These are phyloP conservation scores for Trichoderma afroharzianum DNA, from an alignment of 2,329 filamentous ascomycete species.

Conservation along the genomic window DNA sequence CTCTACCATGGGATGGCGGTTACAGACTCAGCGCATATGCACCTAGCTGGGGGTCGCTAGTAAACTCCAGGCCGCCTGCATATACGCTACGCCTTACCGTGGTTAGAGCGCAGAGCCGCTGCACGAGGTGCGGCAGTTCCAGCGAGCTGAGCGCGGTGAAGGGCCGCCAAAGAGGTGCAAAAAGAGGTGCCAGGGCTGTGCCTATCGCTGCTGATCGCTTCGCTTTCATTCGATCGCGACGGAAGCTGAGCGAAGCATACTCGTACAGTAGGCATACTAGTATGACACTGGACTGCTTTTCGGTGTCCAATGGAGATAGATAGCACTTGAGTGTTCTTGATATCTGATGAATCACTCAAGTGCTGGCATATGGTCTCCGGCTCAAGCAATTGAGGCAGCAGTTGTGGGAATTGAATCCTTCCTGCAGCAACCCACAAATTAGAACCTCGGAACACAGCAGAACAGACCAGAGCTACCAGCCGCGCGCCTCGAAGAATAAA, in stretches of 20 bases:
- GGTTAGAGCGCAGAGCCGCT: slow-evolving; percentile 15
- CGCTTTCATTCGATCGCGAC: neutral
- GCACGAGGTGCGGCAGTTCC: slow-evolving; percentile 13
- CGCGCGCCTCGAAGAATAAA: neutral
- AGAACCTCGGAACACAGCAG: neutral
- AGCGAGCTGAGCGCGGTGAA: slow-evolving; percentile 7
- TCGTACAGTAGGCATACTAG: neutral
- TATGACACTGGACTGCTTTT: neutral
- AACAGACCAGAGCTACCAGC: neutral
- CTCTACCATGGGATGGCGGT: neutral
- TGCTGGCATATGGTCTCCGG: neutral
- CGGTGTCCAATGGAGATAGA: neutral
- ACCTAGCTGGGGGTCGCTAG: neutral
- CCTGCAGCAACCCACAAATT: neutral
- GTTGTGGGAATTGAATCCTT: neutral
- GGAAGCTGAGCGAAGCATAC: neutral
- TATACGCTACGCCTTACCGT: slow-evolving; percentile 4
- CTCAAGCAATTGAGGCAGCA: neutral
- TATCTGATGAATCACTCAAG: neutral
- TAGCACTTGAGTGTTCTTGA: no score
- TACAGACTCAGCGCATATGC: neutral
- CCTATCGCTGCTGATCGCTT: neutral
- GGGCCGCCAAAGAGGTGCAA: neutral
- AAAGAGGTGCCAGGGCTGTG: neutral
- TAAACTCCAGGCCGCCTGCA: slow-evolving; percentile 3